Base-by-base conservation (phyloP, 371 early-diverging fungal species). In the Mucor circinelloides region DNA sequence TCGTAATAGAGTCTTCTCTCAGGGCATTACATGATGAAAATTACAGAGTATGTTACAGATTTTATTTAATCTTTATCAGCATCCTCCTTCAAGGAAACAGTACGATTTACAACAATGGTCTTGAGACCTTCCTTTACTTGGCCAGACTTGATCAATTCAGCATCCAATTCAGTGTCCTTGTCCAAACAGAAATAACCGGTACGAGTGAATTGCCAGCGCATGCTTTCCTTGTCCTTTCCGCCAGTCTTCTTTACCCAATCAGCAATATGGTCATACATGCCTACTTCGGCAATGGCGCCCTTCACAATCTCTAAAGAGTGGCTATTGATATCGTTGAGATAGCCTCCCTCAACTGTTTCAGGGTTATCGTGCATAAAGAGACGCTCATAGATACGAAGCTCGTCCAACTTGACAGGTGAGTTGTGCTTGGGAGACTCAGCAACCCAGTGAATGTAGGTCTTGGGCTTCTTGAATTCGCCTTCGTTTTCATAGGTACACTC, bases 391-490 rank as follows among this genome's bases (percentile, higher is more conserved):
- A 95, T 75, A 58, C 97, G 86, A 30, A 96, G 83, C 78, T 97
- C 95, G 63, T 91, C 88, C 48, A 95, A 71, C 28, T 79, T 74
- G 36, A 96, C 93, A 28, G 98, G 96, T 6, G 96, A 95, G 32
- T 88, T 83, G 69, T 89, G 91, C 69, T 86, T 81, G 31, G 92
- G 86, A 15, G 92, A 90, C 66, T 94, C 90, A 27, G 94, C 94
- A 19, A 99, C 88, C 99, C 99, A 99, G 76, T 99, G 99, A 80
- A 99, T 98, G 80, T 91, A 98, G 1, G 99, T 94, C 90, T 97
- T 98, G 66, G 99, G 97, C 82, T 91, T 93, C 76, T 89, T 89
- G 78, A 83, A 85, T 23, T 80, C 87, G 25, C 78, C 74, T 21
- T 83, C 86, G 70, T 91, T 88, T 67, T 95, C 94, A 70, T 94